Base-by-base conservation (phyloP, 23 red algal species). In the Gracilaria domingensis region DNA sequence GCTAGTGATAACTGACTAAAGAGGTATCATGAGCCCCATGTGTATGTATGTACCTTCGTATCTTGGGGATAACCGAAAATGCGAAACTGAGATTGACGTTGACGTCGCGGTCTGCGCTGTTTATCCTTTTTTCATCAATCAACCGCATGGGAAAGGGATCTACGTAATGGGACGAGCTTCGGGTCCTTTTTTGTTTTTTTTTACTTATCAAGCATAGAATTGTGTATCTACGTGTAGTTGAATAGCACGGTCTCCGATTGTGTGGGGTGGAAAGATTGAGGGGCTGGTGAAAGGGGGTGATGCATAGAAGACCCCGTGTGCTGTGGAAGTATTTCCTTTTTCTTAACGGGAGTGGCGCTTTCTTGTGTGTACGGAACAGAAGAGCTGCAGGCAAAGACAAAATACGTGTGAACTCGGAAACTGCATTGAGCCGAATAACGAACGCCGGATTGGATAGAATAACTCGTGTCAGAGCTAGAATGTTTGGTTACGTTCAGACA, bases 1-100 rank as follows among this genome's bases (percentile, higher is more conserved):
- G 93, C 66, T 95, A 80, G 75, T 78, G 86, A 75, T 75, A 75
- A 75, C 69, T 75, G 69, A 75, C 69, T 75, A 75, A 44, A 65
- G 45, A 75, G 69, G 69, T 75, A 75, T 75, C 39, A 40, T 75
- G 69, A 65, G 69, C 69, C 69, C 69, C 69, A 75, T 75, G 69
- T 75, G 69, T 75, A 75, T 75, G 69, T 75, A 45, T 11, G 42
- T 45, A 45, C 11, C 69, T 47, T 75, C 42, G 42, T 45, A 45
- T 45, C 69, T 47, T 75, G 69, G 69, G 69, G 69, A 75, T 75
- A 45, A 45, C 37, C 37, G 35, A 40, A 47, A 45, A 12, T 23
- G 69, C 69, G 69, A 40, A 23, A 75, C 69, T 44, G 69, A 75
- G 69, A 12, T 75, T 75, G 14, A 12, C 23, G 25, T 75, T 75